Evolutionary conservation across 2,329 filamentous ascomycete species (phyloP).

Genomic region (Alternaria solani): DNA sequence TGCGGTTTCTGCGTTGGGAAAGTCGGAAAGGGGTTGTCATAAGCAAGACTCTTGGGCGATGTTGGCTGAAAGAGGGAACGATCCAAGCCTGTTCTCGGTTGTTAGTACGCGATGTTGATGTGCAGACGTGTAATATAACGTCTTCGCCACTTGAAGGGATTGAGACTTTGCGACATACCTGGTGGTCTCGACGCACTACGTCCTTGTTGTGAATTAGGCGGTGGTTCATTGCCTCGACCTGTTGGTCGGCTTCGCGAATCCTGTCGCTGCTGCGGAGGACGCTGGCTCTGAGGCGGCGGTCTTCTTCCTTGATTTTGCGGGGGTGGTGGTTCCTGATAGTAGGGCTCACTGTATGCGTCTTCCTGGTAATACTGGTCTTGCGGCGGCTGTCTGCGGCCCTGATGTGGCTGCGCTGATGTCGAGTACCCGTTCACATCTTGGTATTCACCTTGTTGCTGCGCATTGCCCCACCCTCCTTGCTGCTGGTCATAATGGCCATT

Average conservation of each 20-base stretch:
- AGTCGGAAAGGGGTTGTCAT: conserved; percentile 59
- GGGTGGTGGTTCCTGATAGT: conserved; percentile 38
- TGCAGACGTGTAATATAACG: not conserved
- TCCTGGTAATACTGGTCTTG: conserved; percentile 39
- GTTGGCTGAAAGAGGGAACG: conserved; percentile 41
- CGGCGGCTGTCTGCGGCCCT: conserved; percentile 26
- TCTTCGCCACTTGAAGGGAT: not conserved
- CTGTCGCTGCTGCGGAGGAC: conserved; percentile 35
- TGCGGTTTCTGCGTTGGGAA: conserved; percentile 50
- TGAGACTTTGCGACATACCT: conserved; percentile 31
- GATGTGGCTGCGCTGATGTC: conserved; percentile 24
- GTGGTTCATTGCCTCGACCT: conserved; percentile 34
- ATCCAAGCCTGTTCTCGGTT: conserved; percentile 35
- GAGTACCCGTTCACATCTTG: conserved; percentile 33
- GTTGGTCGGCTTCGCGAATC: conserved; percentile 38
- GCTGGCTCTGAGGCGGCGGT: conserved; percentile 29
- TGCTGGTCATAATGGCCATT: conserved; percentile 43
- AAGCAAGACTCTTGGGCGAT: conserved; percentile 37
- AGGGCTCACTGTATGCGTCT: conserved; percentile 36
- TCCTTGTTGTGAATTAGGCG: conserved; percentile 31
- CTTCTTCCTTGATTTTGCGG: conserved; percentile 30
- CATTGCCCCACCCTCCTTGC: conserved; percentile 41
- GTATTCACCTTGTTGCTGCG: conserved; percentile 36
- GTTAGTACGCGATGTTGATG: conserved; percentile 11
- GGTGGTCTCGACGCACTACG: conserved; percentile 36